A percentile compares a stretch with the other conserved stretches of the same genome.
Evolutionary conservation across 31 red algal genomes (phyloP).

Genomic region (Odonthalia washingtoniensis): DNA sequence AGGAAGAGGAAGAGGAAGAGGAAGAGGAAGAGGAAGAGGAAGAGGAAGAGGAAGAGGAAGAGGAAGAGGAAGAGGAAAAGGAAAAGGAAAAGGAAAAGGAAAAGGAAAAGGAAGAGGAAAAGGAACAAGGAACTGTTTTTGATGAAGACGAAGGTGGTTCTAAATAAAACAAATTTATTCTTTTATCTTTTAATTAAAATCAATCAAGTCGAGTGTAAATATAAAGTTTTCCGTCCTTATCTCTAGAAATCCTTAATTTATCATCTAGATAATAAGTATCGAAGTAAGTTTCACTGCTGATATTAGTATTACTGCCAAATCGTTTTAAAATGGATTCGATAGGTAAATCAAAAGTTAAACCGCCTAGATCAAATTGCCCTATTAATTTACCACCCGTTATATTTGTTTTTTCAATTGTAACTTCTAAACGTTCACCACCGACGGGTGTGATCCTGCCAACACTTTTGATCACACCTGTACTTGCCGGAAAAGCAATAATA

Average conservation of each 20-base stretch:
- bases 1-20: no score
- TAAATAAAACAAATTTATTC: no score
- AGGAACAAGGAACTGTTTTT: no score
- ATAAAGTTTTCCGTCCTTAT: conserved; percentile 68
- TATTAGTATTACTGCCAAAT: conserved; percentile 50
- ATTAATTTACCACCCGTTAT: conserved; percentile 78
- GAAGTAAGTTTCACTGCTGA: conserved; percentile 70
- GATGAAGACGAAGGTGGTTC: no score
- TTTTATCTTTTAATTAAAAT: not conserved
- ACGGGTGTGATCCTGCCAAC: conserved; percentile 79
- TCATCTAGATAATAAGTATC: conserved; percentile 94
- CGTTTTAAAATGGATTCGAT: conserved; percentile 79
- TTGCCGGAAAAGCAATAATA: conserved; percentile 75
- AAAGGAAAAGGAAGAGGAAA: no score
- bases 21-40: no score
- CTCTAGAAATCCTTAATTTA: conserved; percentile 73
- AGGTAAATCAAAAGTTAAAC: conserved; percentile 78
- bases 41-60: no score
- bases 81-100: no score
- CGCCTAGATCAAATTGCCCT: conserved; percentile 83
- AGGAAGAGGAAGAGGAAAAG: no score
- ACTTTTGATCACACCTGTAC: conserved; percentile 71
- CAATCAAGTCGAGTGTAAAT: conserved; percentile 70
- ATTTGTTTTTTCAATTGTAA: conserved; percentile 76
- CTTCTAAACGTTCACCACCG: conserved; percentile 77